A percentile compares a stretch with the other conserved stretches of the same genome.
Evolutionary conservation across 164 flowering plant species (phyloP).

Genomic region (Sextonia rubra): DNA sequence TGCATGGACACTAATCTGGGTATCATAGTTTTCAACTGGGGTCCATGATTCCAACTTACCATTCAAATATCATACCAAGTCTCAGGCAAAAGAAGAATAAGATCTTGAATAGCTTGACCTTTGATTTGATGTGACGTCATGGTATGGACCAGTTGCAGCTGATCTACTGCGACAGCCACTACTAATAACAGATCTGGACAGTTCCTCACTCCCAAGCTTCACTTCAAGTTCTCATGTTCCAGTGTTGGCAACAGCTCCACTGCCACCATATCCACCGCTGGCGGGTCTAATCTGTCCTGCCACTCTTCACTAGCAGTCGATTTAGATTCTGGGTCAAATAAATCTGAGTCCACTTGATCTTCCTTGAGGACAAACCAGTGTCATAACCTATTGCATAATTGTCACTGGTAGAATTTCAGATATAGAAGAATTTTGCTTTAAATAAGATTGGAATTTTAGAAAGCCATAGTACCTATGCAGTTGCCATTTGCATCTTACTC

Average conservation of each 20-base stretch:
- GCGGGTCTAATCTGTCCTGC: conserved; percentile 6
- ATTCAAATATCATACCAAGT: too few species aligned
- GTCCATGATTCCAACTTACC: too few species aligned
- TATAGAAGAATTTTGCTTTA: too few species aligned
- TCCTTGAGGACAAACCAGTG: conserved; percentile 6
- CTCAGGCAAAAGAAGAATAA: too few species aligned
- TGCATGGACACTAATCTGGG: too few species aligned
- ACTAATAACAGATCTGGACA: conserved; percentile 10
- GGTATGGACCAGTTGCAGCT: conserved; percentile 1
- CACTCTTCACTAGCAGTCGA: conserved; percentile 10
- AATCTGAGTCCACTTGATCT: conserved; percentile 12
- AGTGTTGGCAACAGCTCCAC: conserved; percentile 9
- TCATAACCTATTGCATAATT: conserved; percentile 12
- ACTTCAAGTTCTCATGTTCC: conserved; percentile 5
- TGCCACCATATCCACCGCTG: conserved; percentile 3
- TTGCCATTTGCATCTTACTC: background rate
- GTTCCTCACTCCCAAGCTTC: conserved; percentile 4
- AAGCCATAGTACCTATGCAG: too few species aligned
- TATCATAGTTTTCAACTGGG: too few species aligned
- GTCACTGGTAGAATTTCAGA: conserved; percentile 1
- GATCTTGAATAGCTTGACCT: too few species aligned
- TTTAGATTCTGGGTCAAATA: background rate
- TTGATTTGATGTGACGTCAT: too few species aligned
- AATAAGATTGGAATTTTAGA: too few species aligned
- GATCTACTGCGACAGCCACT: background rate